Conservation (phyloP, 352 stramenopile species). For the Phytophthora macrochlamydospora region DNA sequence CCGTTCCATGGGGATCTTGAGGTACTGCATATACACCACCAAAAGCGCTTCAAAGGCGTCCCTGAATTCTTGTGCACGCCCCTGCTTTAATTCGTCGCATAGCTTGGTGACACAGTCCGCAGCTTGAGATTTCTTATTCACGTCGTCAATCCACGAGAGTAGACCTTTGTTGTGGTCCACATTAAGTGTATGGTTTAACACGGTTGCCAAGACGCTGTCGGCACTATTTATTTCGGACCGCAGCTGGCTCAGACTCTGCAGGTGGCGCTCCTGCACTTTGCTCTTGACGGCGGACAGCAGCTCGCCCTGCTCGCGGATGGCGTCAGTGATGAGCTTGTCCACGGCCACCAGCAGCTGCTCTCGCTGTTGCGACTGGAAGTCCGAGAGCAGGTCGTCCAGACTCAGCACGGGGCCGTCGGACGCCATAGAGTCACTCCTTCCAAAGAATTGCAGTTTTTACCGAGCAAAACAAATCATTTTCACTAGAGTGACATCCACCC, state of each 20-base stretch:
- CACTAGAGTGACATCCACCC: neutral
- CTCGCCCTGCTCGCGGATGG: conserved; percentile 37
- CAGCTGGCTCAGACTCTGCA: conserved; percentile 10
- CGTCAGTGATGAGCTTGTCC: conserved; percentile 28
- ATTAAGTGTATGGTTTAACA: conserved; percentile 25
- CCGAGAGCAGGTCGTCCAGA: conserved; percentile 21
- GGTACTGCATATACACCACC: conserved; percentile 33
- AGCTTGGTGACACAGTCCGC: conserved; percentile 18
- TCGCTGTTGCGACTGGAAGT: conserved; percentile 35
- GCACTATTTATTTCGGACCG: conserved; percentile 21
- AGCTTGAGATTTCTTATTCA: conserved; percentile 16
- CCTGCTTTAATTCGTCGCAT: conserved; percentile 14
- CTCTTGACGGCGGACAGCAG: conserved; percentile 27
- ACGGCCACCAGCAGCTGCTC: conserved; percentile 32
- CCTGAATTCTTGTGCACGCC: conserved; percentile 31
- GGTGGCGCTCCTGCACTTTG: conserved; percentile 25
- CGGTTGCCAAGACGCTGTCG: conserved; percentile 13
- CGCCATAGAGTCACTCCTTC: neutral
- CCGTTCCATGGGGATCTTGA: conserved; percentile 25
- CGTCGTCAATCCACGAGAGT: conserved; percentile 25
- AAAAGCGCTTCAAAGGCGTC: conserved; percentile 37
- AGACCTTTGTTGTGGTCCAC: conserved; percentile 28
- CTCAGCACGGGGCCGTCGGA: conserved; percentile 3
- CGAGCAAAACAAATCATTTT: neutral
- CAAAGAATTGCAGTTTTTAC: too few relatives aligned